Evolutionary conservation across 495 filamentous ascomycete species (phyloP), one percentile per base, ranked within the genome.

Genomic region (Aspergillus avenaceus): DNA sequence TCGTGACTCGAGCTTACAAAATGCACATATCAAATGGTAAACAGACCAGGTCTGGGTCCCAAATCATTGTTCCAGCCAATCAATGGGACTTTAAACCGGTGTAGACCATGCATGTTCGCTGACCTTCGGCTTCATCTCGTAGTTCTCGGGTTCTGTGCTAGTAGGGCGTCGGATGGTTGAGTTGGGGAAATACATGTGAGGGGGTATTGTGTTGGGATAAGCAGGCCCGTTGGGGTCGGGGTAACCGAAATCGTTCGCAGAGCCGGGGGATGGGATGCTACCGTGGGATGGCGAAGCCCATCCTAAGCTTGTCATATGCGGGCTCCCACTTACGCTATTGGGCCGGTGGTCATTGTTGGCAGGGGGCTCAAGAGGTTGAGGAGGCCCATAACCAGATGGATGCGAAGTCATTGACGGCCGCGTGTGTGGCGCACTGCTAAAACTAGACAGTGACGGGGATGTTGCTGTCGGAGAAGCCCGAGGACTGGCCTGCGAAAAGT

Each of bases 281-380:
- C 78, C 76, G 45, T 84, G 80, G 13, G 82, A 81, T 3, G 87
- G 86, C 0, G 85, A 89, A 29, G 83, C 80, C 87, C 87, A 91
- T 9, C 86, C 84, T 13, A 82, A 69, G 49, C 78, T 85, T 41
- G 78, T 74, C 76, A 89, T 83, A 55, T 91, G 87, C 21, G 87
- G 87, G 49, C 85, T 90, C 8, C 84, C 84, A 32, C 60, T 76
- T 5, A 77, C 82, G 56, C 85, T 90, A 54, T 80, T 84, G 2
- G 79, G 76, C 26, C 79, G 76, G 41, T 85, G 83, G 53, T 91
- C 87, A 25, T 80, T 80, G 60, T 89, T 89, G 27, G 90, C 75
- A 37, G 86, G 91, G 19, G 93, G 92, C 63, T 98, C 93, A 5
- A 98, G 78, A 26, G 90, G 88, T 29, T 87, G 83, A 0, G 93